Conservation (phyloP, 345 rosid species). For the Eucalyptus guilfoylei region DNA sequence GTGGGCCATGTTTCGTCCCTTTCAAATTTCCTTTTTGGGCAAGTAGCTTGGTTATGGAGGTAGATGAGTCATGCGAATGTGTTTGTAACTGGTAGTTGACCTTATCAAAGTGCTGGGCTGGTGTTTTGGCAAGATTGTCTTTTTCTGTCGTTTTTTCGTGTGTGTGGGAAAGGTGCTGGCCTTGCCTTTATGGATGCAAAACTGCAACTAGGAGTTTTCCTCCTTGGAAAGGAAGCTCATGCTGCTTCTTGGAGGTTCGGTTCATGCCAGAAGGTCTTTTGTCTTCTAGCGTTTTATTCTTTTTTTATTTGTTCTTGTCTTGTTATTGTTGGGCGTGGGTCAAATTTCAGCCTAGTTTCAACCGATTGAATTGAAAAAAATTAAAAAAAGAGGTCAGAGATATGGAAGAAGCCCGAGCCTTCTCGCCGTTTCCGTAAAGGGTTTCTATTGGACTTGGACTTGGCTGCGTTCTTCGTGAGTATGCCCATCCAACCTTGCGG, state of each 20-base stretch:
- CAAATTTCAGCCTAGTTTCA: background rate
- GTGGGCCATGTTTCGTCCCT: background rate
- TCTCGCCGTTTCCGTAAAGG: background rate
- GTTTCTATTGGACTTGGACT: background rate
- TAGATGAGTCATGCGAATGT: background rate
- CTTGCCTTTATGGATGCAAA: background rate
- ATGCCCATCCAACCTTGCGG: background rate
- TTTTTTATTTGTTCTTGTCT: background rate
- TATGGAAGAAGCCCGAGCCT: background rate
- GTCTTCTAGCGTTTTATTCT: background rate
- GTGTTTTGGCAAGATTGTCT: background rate
- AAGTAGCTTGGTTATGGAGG: background rate
- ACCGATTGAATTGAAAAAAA: background rate
- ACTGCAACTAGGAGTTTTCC: background rate
- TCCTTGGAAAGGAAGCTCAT: background rate
- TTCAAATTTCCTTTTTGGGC: background rate
- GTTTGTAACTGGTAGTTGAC: background rate
- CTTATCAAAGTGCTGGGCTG: background rate
- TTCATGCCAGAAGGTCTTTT: background rate
- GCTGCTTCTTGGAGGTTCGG: background rate
- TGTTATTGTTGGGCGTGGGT: background rate
- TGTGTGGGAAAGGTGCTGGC: background rate
- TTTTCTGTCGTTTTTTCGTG: rapidly evolving
- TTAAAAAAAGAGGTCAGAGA: background rate
- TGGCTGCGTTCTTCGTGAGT: background rate